Evolutionary conservation across 163 green algal genomes (phyloP).

Genomic region (Smithsoniella earleae): DNA sequence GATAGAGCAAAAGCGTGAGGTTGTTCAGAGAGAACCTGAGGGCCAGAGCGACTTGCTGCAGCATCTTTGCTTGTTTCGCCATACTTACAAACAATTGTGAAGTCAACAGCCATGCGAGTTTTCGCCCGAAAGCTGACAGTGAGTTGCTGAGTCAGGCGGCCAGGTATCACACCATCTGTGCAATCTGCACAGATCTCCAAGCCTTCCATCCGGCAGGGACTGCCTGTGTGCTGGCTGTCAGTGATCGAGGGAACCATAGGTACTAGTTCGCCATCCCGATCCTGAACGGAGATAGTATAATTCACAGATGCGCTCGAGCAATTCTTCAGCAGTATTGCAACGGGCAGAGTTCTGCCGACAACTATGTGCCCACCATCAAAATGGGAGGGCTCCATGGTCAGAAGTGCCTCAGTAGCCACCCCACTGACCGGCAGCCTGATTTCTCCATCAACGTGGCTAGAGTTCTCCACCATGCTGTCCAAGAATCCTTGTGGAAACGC

Average conservation of each 20-base stretch:
- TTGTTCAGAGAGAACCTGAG: too few relatives aligned
- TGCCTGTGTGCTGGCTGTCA: neutral
- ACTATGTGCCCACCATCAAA: neutral
- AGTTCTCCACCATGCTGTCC: too few relatives aligned
- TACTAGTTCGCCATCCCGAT: neutral
- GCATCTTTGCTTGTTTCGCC: neutral
- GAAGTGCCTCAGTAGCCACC: neutral
- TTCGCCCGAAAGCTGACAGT: neutral
- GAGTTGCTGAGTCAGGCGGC: neutral
- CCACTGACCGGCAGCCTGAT: too few relatives aligned
- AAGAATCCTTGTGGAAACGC: neutral
- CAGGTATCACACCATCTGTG: neutral
- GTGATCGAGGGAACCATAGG: neutral
- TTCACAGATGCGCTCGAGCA: neutral
- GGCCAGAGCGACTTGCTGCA: neutral
- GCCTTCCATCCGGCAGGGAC: too few relatives aligned
- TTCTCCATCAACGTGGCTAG: too few relatives aligned
- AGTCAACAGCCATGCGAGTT: neutral
- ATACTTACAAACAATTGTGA: neutral
- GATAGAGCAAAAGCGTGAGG: too few relatives aligned
- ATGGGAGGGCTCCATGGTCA: neutral
- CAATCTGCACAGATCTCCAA: neutral
- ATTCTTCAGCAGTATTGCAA: neutral
- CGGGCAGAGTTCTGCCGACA: neutral
- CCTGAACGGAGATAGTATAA: neutral